phyloP scores from a whole-genome alignment of 2,329 filamentous ascomycete genomes.

The Clarireedia sp. region DNA sequence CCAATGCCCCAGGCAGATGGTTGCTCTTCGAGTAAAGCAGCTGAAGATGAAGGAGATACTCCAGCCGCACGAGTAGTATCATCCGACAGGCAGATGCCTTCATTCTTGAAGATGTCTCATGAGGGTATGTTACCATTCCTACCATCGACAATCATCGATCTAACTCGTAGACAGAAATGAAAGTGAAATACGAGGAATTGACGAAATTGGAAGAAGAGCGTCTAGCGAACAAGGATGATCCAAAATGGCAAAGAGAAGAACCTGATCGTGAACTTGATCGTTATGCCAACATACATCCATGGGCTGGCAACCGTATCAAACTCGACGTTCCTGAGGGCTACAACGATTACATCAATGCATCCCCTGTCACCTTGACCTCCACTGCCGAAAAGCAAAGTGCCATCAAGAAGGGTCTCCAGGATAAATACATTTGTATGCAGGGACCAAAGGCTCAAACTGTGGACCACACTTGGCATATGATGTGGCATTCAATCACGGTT shows the following conservation, averaged over 20 bases:
- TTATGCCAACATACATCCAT: constrained; percentile 85
- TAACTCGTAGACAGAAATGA: constrained; percentile 40
- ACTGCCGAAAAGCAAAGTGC: constrained; percentile 26
- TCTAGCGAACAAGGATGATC: constrained; percentile 28
- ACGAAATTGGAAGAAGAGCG: constrained; percentile 44
- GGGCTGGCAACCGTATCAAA: constrained; percentile 76
- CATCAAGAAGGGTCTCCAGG: constrained; percentile 21
- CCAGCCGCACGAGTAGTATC: neutral
- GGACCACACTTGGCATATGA: constrained; percentile 91
- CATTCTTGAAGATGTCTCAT: constrained; percentile 43
- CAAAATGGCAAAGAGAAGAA: constrained; percentile 49
- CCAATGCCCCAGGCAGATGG: constrained; percentile 7
- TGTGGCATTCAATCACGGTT: constrained; percentile 59
- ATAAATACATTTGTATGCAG: constrained; percentile 83
- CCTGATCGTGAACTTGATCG: constrained; percentile 62
- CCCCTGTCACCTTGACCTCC: constrained; percentile 44
- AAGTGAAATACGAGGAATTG: constrained; percentile 53
- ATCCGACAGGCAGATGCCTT: constrained; percentile 32
- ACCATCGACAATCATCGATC: neutral
- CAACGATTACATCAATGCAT: constrained; percentile 78
- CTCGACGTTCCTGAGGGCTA: constrained; percentile 67
- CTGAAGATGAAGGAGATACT: constrained; percentile 1
- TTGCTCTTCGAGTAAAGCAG: constrained; percentile 8
- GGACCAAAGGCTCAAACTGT: constrained; percentile 73
- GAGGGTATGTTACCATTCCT: constrained; percentile 35